phyloP scores from a whole-genome alignment of 192 early-diverging fungal genomes.

The Rhizophagus clarus region DNA sequence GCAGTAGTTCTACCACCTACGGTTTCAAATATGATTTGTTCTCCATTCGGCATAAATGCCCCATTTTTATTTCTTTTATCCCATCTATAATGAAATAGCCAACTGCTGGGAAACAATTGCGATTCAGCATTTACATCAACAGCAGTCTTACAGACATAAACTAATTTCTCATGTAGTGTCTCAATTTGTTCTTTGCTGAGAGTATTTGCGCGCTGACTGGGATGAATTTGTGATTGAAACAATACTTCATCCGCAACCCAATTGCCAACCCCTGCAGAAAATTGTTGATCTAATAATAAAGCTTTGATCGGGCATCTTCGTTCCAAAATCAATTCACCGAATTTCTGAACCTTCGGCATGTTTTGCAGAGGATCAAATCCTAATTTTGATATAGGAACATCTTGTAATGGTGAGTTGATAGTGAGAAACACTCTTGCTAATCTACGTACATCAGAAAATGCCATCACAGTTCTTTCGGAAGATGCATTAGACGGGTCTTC shows the following conservation, averaged over 20 bases:
- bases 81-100: slow-evolving; percentile 84
- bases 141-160: slow-evolving; percentile 54
- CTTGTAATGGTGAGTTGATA: slow-evolving; percentile 46
- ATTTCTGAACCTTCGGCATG: slow-evolving; percentile 55
- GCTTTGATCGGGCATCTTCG: slow-evolving; percentile 68
- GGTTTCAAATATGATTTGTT: slow-evolving; percentile 63
- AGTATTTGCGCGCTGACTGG: slow-evolving; percentile 52
- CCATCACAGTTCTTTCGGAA: slow-evolving; percentile 28
- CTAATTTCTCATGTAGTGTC: slow-evolving; percentile 49
- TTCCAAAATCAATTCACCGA: slow-evolving; percentile 41
- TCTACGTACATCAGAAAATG: slow-evolving; percentile 71
- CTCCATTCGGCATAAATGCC: slow-evolving; percentile 56
- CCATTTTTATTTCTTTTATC: slow-evolving; percentile 54
- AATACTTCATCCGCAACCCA: slow-evolving; percentile 88
- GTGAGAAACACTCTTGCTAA: slow-evolving; percentile 69
- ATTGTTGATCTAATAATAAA: slow-evolving; percentile 73
- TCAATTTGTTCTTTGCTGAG: slow-evolving; percentile 52
- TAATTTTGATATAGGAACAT: slow-evolving; percentile 59
- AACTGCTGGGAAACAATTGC: slow-evolving; percentile 62
- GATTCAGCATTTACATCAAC: slow-evolving; percentile 70
- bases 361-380: slow-evolving; percentile 76
- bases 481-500: slow-evolving; percentile 21
- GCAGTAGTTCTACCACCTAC: slow-evolving; percentile 72
- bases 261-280: slow-evolving; percentile 83
- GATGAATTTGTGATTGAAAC: slow-evolving; percentile 74